Conservation (phyloP, 768 basidiomycete genomes). For the Pholiota molesta region DNA sequence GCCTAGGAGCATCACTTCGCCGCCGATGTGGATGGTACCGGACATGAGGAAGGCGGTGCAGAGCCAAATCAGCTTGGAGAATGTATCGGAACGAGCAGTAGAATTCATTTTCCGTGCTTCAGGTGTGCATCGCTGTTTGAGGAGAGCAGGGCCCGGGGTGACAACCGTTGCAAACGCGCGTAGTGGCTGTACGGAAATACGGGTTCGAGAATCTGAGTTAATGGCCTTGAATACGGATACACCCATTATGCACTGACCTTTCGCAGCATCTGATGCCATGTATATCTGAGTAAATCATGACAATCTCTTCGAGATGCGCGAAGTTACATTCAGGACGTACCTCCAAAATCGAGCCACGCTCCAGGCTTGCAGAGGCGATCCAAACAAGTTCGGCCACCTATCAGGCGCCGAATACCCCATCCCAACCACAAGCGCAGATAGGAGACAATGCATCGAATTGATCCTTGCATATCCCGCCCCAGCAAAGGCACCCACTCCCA, state of each 20-base stretch:
- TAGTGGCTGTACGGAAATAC: slow-evolving; percentile 4
- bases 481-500: slow-evolving; percentile 20
- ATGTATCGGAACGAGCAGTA: neutral
- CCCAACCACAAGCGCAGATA: slow-evolving; percentile 18
- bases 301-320: no score
- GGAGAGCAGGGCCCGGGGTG: neutral
- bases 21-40: slow-evolving; percentile 33
- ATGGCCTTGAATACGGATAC: neutral
- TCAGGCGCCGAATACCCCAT: slow-evolving; percentile 24
- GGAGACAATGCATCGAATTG: slow-evolving; percentile 18
- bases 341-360: slow-evolving; percentile 28
- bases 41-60: slow-evolving; percentile 34
- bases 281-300: slow-evolving; percentile 6
- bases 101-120: neutral
- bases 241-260: slow-evolving; percentile 14
- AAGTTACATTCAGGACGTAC: slow-evolving; percentile 7
- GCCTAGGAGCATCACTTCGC: slow-evolving; percentile 35
- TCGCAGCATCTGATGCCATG: slow-evolving; percentile 27
- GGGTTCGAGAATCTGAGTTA: neutral
- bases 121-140: neutral
- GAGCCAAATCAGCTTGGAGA: slow-evolving; percentile 14
- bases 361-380: slow-evolving; percentile 22
- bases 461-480: slow-evolving; percentile 21
- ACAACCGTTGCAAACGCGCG: slow-evolving; percentile 12
- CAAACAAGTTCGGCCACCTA: slow-evolving; percentile 29